Evolutionary conservation across 306 rosid species (phyloP).

Genomic region (Pterocarpus macrocarpus): DNA sequence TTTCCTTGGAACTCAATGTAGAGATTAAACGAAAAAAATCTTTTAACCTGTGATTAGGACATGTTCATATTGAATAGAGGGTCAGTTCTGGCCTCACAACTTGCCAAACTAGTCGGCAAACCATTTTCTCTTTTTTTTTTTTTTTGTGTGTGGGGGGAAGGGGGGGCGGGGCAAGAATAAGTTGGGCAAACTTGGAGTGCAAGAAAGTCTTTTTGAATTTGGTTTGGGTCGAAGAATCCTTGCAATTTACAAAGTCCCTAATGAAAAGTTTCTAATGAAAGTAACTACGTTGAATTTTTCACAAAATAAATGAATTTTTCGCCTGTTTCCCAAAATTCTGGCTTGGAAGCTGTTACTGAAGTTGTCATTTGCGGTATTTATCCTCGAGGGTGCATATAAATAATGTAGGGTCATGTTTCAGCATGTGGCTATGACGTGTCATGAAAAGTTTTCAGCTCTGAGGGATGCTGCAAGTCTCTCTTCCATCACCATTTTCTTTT

Average conservation of each 20-base stretch:
- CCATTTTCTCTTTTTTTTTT: too few species aligned
- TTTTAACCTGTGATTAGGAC: constrained; percentile 7
- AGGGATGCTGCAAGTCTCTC: neutral
- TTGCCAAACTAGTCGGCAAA: too few species aligned
- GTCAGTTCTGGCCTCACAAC: constrained; percentile 11
- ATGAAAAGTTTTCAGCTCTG: neutral
- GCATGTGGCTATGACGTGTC: constrained; percentile 44
- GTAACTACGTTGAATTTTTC: neutral
- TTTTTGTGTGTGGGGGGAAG: too few species aligned
- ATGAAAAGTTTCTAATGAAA: neutral
- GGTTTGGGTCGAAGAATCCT: constrained; percentile 1
- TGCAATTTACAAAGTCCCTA: neutral
- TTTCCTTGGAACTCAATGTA: neutral
- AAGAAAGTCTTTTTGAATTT: constrained; percentile 14
- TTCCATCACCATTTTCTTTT: neutral
- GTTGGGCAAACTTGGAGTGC: constrained; percentile 1
- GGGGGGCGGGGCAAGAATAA: too few species aligned
- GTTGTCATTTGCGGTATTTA: neutral
- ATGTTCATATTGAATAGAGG: neutral
- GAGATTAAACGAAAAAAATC: too few species aligned
- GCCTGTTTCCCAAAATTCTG: neutral
- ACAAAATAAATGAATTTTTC: neutral
- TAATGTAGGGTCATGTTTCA: neutral
- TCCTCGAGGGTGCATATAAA: neutral
- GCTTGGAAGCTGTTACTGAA: neutral